A percentile compares a stretch with the other conserved stretches of the same genome.
Conservation (phyloP, 2,329 filamentous ascomycete species). For the Aspergillus sp. region DNA sequence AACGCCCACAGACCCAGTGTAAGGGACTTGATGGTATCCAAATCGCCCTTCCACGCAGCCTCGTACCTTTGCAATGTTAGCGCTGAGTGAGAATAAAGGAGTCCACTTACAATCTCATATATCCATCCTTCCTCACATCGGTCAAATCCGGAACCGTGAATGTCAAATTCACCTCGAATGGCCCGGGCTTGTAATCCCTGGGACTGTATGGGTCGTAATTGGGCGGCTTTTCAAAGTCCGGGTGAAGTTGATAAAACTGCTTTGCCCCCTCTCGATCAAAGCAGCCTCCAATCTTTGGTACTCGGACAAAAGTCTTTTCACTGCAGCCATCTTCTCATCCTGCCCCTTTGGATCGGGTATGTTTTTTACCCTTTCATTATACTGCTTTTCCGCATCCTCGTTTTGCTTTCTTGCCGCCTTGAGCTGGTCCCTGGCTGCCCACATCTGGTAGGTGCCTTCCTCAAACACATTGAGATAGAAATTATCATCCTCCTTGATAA, state of each 20-base stretch:
- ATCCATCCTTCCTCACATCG: slow-evolving; percentile 52
- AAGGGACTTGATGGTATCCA: slow-evolving; percentile 50
- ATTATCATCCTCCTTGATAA: slow-evolving; percentile 31
- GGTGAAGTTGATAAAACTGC: slow-evolving; percentile 61
- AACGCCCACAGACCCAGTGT: slow-evolving; percentile 22
- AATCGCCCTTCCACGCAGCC: slow-evolving; percentile 67
- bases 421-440: slow-evolving; percentile 42
- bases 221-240: slow-evolving; percentile 31
- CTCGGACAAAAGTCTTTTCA: slow-evolving; percentile 47
- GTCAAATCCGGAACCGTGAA: slow-evolving; percentile 51
- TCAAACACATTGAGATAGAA: slow-evolving; percentile 49
- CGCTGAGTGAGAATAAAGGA: no score
- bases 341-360: slow-evolving; percentile 27
- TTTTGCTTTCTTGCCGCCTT: slow-evolving; percentile 32
- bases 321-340: slow-evolving; percentile 52
- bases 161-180: slow-evolving; percentile 47
- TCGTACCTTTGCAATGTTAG: slow-evolving; percentile 43
- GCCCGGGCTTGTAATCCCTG: slow-evolving; percentile 13
- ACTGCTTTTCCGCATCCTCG: slow-evolving; percentile 21
- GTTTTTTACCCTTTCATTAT: no score
- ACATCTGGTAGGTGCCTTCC: slow-evolving; percentile 58
- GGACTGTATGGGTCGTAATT: background rate
- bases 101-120: slow-evolving; percentile 56
- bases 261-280: slow-evolving; percentile 60
- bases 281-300: slow-evolving; percentile 53